Percentiles rank a stretch among this genome's conserved stretches.
These are phyloP conservation scores for Anthostomella pinea DNA, from an alignment of 2,329 filamentous ascomycete genomes.

Conservation along the genomic window DNA sequence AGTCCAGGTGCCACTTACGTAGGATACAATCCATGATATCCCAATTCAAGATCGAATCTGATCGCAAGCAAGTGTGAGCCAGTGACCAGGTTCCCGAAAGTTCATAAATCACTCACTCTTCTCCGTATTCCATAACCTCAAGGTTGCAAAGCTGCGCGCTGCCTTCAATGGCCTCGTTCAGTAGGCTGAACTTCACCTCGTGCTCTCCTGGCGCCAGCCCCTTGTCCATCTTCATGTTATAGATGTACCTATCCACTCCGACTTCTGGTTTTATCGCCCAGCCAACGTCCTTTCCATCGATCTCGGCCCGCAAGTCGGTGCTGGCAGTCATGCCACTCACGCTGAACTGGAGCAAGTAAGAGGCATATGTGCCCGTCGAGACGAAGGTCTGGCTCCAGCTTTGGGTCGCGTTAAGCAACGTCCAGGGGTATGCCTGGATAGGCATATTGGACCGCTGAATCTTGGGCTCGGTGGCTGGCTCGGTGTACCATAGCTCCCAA, in stretches of 20 bases:
- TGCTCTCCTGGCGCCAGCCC: constrained; percentile 24
- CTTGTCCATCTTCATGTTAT: constrained; percentile 27
- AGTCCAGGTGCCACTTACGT: constrained; percentile 19
- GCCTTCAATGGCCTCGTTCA: constrained; percentile 27
- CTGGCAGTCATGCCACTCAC: constrained; percentile 28
- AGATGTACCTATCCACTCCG: constrained; percentile 30
- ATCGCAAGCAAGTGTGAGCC: constrained; percentile 3
- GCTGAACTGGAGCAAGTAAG: constrained; percentile 28
- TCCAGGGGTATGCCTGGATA: constrained; percentile 33
- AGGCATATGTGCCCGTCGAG: constrained; percentile 28
- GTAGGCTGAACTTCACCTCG: constrained; percentile 23
- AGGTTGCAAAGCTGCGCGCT: constrained; percentile 31
- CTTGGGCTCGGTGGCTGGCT: constrained; percentile 23
- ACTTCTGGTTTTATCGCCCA: constrained; percentile 28
- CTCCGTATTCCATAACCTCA: constrained; percentile 29
- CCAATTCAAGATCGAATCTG: constrained; percentile 23
- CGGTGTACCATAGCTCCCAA: constrained; percentile 31
- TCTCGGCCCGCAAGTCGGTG: constrained; percentile 26
- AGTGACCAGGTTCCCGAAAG: neutral
- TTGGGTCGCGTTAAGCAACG: constrained; percentile 26
- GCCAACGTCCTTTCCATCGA: constrained; percentile 29
- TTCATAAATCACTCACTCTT: constrained; percentile 19
- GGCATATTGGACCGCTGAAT: constrained; percentile 31
- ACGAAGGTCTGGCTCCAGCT: constrained; percentile 26
- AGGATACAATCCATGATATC: constrained; percentile 27